Evolutionary conservation across 768 basidiomycete species (phyloP), one percentile per base, ranked within the genome.

Genomic region (Pulveroboletus ravenelii): DNA sequence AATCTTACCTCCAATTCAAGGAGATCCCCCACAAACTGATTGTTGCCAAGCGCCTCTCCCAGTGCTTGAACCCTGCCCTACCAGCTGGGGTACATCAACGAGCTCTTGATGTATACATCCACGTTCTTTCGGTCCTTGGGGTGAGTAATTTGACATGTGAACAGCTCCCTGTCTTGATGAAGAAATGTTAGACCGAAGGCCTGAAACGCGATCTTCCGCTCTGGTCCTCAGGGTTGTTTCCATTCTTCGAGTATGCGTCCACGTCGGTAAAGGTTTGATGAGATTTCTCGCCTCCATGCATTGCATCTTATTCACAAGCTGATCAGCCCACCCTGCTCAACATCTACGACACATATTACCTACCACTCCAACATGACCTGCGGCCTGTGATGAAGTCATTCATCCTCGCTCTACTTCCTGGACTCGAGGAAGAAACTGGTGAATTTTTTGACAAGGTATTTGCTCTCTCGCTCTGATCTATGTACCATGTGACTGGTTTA

Each of bases 181-280:
- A 12, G 9, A 17, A 18, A 18, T 49, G 25, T 4, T 57, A 96
- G 94, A 78, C 81, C 2, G 95, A 94, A 60, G 93, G 95, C 10
- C 68, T 99, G 38, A 80, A 80, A 55, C 78, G 82, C 38, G 96
- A 99, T 70, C 76, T 99, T 3, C 77, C 88, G 5, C 74, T 97
- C 17, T 99, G 96, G 96, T 93, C 92, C 0, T 86, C 93, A 5
- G 96, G 96, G 7, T 70, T 99, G 6, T 97, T 99, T 66, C 96
- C 96, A 0, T 98, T 98, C 80, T 97, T 98, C 61, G 93, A 97
- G 71, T 98, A 93, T 68, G 93, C 96, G 10, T 87, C 95, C n/a
- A 98, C 94, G n/a, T 93, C 93, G 17, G 93, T 97, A 51, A 92
- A 92, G 78, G 92, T 89, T 25, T 42, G 66, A 46, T n/a, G 3